Base-by-base conservation (phyloP, 805 yeast genomes). In the Kregervanrija pseudodelftensis region DNA sequence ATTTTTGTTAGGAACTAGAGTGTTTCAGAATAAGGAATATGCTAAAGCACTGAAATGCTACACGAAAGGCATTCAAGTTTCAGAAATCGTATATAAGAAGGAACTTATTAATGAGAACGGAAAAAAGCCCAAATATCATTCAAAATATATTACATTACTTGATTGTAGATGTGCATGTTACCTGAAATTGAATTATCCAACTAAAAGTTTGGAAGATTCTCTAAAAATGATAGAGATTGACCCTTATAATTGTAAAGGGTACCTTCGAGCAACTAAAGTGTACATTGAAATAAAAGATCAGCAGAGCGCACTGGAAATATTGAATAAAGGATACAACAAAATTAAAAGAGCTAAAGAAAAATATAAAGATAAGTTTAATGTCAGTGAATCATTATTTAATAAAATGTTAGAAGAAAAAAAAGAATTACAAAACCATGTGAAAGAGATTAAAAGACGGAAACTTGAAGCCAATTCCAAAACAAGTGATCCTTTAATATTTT, bases 131-230 rank as follows among this genome's bases (percentile, higher is more conserved):
- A 40, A 28, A 12, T 47, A 49, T 34, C 51, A 44, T 33, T 36
- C 47, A 8, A 45, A 46, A 10, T 48, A 53, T 31, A 47, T 46
- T 4, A 14, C 56, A 3, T 42, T 61, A 11, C 44, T 60, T 8
- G 81, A 76, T 49, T 72, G 68, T 44, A 53, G 79, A 14, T 76
- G 79, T 1, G 80, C 80, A 2, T 66, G 76, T 2, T 65, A 57
- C 53, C 74, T 73, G 46, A 74, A 72, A 47, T 48, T 74, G 42
- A 55, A 57, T 4, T 54, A 60, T 12, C 40, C 58, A 4, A 54
- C 52, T 0, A 49, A 51, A 9, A 74, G 79, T 0, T 57, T 66
- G 30, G 46, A 49, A 22, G 79, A 74, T 44, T 72, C 72, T 0
- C 51, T 59, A 30, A 49, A 44, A 33, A 49, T 72, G 37, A 53